Evolutionary conservation across 208 protist genomes (phyloP), one percentile per base, ranked within the genome.

Genomic region (Trichomonas tenax): DNA sequence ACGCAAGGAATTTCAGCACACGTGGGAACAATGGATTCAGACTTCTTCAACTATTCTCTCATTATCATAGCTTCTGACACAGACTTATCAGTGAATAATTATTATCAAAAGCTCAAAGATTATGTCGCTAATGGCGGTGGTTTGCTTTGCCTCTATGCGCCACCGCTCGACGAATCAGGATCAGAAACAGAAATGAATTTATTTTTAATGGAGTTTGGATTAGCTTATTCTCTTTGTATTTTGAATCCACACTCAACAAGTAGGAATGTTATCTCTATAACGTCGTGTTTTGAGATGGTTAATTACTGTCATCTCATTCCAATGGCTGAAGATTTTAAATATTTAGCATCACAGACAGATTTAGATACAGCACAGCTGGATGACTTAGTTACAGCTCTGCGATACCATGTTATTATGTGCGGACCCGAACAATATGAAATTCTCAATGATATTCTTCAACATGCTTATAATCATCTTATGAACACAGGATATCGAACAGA

Each of bases 191-290:
- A 34, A 51, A 93, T 93, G 41, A 93, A 93, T 51, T 11, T 17
- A 34, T 93, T 93, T 51, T 93, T 93, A 58, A 34, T 93, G 11
- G n/a, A 93, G n/a, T 93, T 58, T 51, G 86, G 86, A 44, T 93
- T 93, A 93, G 41, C 86, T 34, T 93, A 38, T 36, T 51, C 86
- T 11, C 41, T 34, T 23, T 84, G 81, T 41, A 40, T 41, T 11
- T 40, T 84, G 17, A 40, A 34, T 41, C 81, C 81, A 23, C 26
- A 84, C 41, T 40, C 81, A 4, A 84, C n/a, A 10, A 34, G 81
- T 11, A 84, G 34, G 41, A 84, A 34, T 17, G 34, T 40, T 2
- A n/a, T 41, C 36, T 84, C 34, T 40, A 84, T 84, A 84, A n/a
- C 58, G 26, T 84, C 26, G 0, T 34, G 81, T 17, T 40, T 17